These are phyloP conservation scores for Phoenix roebelenii DNA, from an alignment of 176 grass and related monocot genomes.

Conservation along the genomic window DNA sequence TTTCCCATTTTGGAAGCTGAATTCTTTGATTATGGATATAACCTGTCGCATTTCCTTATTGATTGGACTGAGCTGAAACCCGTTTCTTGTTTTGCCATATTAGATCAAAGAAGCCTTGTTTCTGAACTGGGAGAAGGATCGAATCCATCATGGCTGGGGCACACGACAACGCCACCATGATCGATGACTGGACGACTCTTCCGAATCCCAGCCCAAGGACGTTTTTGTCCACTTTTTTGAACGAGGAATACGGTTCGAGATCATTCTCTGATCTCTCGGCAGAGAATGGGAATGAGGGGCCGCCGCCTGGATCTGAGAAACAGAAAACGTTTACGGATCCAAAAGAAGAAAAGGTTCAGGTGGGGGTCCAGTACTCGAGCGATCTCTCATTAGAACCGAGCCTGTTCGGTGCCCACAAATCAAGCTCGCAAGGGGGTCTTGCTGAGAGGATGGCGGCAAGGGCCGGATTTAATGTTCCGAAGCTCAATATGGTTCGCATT, in stretches of 20 bases:
- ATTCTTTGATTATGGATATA: neutral
- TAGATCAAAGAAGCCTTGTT: constrained; percentile 18
- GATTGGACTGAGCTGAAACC: neutral
- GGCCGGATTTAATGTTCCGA: constrained; percentile 67
- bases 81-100: constrained; percentile 10
- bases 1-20: no score
- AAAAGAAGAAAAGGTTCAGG: constrained; percentile 26
- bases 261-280: constrained; percentile 31
- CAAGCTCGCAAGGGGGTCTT: constrained; percentile 40
- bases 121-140: neutral
- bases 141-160: constrained; percentile 23
- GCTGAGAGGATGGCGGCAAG: constrained; percentile 73
- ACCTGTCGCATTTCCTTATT: neutral
- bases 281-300: constrained; percentile 29
- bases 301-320: constrained; percentile 23
- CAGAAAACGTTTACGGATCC: constrained; percentile 15
- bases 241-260: constrained; percentile 58
- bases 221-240: constrained; percentile 60
- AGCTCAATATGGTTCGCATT: constrained; percentile 56
- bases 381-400: constrained; percentile 34
- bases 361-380: constrained; percentile 18
- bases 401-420: constrained; percentile 33
- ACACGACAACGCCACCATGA: constrained; percentile 39
- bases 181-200: constrained; percentile 50
- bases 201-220: constrained; percentile 61